phyloP scores from a whole-genome alignment of 148 eudicot genomes.

The Vaccinium corymbosum region DNA sequence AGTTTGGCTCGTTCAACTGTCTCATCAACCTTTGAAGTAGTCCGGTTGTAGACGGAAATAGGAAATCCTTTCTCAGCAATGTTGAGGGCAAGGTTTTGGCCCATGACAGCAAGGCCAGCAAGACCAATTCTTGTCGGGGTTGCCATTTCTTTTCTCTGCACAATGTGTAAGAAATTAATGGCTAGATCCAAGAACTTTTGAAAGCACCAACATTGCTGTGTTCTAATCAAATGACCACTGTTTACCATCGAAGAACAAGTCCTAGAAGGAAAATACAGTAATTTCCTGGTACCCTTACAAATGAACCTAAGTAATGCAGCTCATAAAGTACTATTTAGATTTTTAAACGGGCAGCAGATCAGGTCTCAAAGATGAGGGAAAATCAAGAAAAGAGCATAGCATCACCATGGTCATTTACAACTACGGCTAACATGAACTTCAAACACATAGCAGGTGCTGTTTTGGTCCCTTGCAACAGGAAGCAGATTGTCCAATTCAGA shows the following conservation, averaged over 20 bases:
- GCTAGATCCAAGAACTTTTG: neutral
- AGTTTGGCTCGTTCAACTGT: constrained; percentile 74
- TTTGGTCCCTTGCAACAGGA: neutral
- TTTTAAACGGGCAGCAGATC: neutral
- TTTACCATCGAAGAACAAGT: neutral
- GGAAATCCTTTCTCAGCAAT: constrained; percentile 98
- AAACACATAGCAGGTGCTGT: neutral
- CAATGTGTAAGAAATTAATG: neutral
- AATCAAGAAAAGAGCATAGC: neutral
- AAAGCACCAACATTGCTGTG: neutral
- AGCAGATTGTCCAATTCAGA: neutral
- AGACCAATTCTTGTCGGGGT: constrained; percentile 85
- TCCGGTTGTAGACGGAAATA: constrained; percentile 82
- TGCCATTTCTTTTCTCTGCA: constrained; percentile 44
- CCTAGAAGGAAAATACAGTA: neutral
- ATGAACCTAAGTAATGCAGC: neutral
- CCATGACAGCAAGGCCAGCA: constrained; percentile 94
- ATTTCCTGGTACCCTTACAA: neutral
- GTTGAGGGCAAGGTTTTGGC: constrained; percentile 93
- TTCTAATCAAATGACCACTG: neutral
- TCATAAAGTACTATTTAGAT: neutral
- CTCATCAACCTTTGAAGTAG: constrained; percentile 85
- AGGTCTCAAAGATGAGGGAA: neutral
- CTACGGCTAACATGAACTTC: neutral
- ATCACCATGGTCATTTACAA: neutral